Conservation (phyloP, 805 yeast species). For the Ogataea glucozyma region DNA sequence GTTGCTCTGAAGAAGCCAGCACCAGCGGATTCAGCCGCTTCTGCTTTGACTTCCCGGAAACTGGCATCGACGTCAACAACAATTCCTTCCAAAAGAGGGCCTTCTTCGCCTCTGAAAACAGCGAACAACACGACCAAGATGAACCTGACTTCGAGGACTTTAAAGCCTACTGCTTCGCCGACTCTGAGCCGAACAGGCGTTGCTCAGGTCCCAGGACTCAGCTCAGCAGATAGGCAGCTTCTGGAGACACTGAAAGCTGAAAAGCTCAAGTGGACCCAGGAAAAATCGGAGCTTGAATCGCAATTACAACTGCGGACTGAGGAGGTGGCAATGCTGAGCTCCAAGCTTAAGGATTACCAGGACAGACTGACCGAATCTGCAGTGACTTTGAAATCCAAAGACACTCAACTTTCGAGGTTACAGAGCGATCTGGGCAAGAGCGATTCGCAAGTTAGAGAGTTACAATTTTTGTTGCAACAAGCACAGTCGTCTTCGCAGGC, state of each 20-base stretch:
- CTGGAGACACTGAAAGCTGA: conserved; percentile 54
- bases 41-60: conserved; percentile 15
- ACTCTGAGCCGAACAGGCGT: conserved; percentile 21
- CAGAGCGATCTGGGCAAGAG: conserved; percentile 63
- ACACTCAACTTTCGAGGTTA: conserved; percentile 62
- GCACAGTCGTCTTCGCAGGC: conserved; percentile 14
- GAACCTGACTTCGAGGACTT: conserved; percentile 31
- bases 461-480: conserved; percentile 24
- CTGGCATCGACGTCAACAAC: conserved; percentile 19
- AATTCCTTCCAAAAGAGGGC: conserved; percentile 67
- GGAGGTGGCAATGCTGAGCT: conserved; percentile 38
- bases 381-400: conserved; percentile 62
- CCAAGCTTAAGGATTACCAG: conserved; percentile 42
- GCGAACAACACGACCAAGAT: conserved; percentile 21
- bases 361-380: conserved; percentile 53
- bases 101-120: conserved; percentile 66
- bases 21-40: no score
- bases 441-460: conserved; percentile 41
- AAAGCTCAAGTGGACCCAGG: conserved; percentile 48
- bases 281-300: conserved; percentile 31
- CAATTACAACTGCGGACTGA: conserved; percentile 30
- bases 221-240: conserved; percentile 42
- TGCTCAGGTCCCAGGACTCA: conserved; percentile 16
- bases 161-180: conserved; percentile 23
- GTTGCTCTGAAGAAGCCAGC: conserved; percentile 9